These are phyloP conservation scores for Diaporthe capsici DNA, from an alignment of 2,329 filamentous ascomycete species.

Conservation along the genomic window DNA sequence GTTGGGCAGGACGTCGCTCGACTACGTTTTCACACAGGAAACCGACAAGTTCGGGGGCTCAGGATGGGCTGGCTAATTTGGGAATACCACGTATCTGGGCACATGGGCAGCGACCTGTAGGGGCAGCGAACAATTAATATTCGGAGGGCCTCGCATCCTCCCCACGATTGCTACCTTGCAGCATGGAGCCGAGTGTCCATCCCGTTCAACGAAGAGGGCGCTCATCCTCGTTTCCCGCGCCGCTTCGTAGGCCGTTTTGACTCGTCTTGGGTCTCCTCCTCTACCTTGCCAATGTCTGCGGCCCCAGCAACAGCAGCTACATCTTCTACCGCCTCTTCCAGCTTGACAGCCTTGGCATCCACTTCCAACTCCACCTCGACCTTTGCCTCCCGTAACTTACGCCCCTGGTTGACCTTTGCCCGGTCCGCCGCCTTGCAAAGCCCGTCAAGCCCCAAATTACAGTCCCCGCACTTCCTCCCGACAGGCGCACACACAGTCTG, in stretches of 20 bases:
- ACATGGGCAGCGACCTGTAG: background rate
- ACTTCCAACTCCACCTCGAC: conserved; percentile 47
- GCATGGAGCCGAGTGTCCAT: no score
- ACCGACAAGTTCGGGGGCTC: background rate
- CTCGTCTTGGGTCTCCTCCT: conserved; percentile 47
- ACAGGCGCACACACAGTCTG: conserved; percentile 89
- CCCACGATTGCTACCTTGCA: background rate
- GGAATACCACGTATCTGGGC: background rate
- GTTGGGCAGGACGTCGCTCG: background rate
- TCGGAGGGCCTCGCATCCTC: background rate
- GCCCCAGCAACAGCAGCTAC: conserved; percentile 44
- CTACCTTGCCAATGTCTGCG: conserved; percentile 43
- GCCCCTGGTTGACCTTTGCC: conserved; percentile 72
- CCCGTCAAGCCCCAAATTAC: conserved; percentile 81
- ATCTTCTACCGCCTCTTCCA: conserved; percentile 47
- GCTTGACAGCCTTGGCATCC: conserved; percentile 41
- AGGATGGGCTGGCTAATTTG: background rate
- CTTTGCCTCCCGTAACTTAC: conserved; percentile 61
- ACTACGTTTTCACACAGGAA: background rate
- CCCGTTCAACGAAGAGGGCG: no score
- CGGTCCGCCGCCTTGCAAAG: conserved; percentile 82
- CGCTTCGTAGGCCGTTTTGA: conserved; percentile 38
- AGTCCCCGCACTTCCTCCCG: conserved; percentile 86
- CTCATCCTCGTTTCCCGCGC: conserved; percentile 40
- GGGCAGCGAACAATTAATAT: background rate